These are phyloP conservation scores for Prunus kanzakura DNA, from an alignment of 306 rosid genomes.

Conservation along the genomic window DNA sequence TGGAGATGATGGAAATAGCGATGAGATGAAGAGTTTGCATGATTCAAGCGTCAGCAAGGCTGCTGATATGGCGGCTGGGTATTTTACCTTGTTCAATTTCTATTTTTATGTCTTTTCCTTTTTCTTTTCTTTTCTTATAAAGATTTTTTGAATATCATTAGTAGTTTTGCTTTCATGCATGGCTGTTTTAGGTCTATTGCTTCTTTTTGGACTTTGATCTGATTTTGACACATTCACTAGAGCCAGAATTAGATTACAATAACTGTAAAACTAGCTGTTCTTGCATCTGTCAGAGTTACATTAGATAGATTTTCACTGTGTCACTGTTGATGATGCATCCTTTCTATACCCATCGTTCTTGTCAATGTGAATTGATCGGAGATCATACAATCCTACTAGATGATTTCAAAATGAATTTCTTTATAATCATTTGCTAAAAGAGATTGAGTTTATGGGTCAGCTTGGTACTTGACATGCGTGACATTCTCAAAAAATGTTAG, in stretches of 20 bases:
- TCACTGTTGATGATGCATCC: neutral
- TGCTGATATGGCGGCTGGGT: slow-evolving; percentile 99
- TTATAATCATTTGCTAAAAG: neutral
- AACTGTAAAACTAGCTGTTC: neutral
- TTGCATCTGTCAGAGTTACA: neutral
- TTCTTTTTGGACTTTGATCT: slow-evolving; percentile 3
- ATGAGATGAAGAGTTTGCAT: slow-evolving; percentile 80
- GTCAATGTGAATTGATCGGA: neutral
- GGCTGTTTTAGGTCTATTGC: neutral
- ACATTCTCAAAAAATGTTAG: neutral
- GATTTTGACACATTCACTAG: neutral
- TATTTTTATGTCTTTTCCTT: neutral
- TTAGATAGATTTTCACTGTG: neutral
- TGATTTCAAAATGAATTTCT: neutral
- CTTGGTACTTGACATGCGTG: neutral
- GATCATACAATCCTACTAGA: neutral
- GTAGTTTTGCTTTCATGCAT: neutral
- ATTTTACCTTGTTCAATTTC: slow-evolving; percentile 15
- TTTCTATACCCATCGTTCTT: neutral
- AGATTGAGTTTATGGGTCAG: neutral
- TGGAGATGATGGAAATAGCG: slow-evolving; percentile 57
- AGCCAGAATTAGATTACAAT: neutral
- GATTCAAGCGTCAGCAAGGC: slow-evolving; percentile 90
- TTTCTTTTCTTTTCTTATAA: neutral
- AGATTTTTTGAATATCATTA: neutral